These are phyloP conservation scores for Corylus americana DNA, from an alignment of 306 rosid genomes.

Conservation along the genomic window DNA sequence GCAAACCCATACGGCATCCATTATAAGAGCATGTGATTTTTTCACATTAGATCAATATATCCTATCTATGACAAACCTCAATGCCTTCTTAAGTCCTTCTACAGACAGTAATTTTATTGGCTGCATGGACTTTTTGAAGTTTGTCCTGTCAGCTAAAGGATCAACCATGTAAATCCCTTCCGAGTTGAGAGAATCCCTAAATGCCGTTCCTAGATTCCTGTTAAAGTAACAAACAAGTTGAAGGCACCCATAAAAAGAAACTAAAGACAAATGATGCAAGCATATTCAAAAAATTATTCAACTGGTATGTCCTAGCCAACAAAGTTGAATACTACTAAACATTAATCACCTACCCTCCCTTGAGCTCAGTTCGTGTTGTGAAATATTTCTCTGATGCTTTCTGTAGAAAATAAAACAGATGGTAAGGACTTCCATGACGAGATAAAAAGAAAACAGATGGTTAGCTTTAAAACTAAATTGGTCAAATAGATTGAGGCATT, in stretches of 20 bases:
- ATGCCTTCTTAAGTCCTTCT: constrained; percentile 76
- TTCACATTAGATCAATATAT: constrained; percentile 3
- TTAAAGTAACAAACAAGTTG: constrained; percentile 19
- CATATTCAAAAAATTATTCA: background rate
- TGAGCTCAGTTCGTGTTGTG: constrained; percentile 75
- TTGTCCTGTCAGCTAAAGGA: constrained; percentile 54
- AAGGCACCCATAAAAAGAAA: constrained; percentile 8
- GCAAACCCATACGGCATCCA: background rate
- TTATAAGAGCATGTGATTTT: background rate
- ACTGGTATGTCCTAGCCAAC: constrained; percentile 4
- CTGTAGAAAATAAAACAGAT: constrained; percentile 41
- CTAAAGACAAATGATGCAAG: constrained; percentile 20
- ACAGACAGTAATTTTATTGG: constrained; percentile 70
- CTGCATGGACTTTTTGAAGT: constrained; percentile 43
- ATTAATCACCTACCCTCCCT: constrained; percentile 74
- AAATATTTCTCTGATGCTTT: constrained; percentile 73
- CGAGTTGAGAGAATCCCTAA: constrained; percentile 53
- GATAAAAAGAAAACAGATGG: background rate
- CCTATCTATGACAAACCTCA: constrained; percentile 61
- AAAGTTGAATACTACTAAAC: constrained; percentile 5
- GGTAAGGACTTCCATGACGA: background rate
- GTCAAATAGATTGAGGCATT: constrained; percentile 23
- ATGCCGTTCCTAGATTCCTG: constrained; percentile 80
- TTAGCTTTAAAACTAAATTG: constrained; percentile 4
- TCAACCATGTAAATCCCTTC: constrained; percentile 90